Evolutionary conservation across 2,329 filamentous ascomycete species (phyloP), one percentile per base, ranked within the genome.

Genomic region (Epichloe coenophiala): DNA sequence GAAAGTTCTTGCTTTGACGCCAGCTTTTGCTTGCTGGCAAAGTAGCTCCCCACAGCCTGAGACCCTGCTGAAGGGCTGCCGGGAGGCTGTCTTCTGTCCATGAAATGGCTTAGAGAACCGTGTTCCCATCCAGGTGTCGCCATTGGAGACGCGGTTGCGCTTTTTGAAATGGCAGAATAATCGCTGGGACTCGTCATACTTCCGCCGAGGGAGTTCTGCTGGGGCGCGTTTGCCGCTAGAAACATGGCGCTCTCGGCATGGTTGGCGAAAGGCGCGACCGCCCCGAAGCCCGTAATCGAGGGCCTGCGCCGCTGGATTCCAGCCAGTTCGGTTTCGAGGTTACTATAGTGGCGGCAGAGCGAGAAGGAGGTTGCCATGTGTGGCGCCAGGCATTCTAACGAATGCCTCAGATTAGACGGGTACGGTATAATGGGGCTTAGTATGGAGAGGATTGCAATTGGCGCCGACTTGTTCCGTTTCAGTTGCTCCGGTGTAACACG

Each of bases 291-390:
- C 41, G 75, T 67, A 1, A 81, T 77, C 12, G 81, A 76, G 1
- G 83, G 85, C 45, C 86, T 76, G 49, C 85, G 83, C 43, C 84
- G 78, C 48, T 85, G 79, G 19, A 89, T 69, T 2, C 83, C 84
- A 31, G 77, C 74, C 33, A 89, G 69, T 64, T 93, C 87, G 5
- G 78, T 82, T 63, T 93, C 85, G 2, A 91, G 71, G 55, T 86
- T 87, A n/a, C 84, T 86, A 61, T 91, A 91, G 57, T 95, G 88
- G 54, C 88, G 84, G 48, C 86, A 88, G 37, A 94, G 77, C 5
- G 87, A 90, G 63, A 94, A 95, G 0, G 90, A 90, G 1, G 88
- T 93, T 1, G 93, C 93, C 51, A 97, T 74, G 63, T 96, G 89
- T 4, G 90, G 88, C 44, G 87, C 87, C 8, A 98, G 74, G 54